These are phyloP conservation scores for Neurospora cerealis DNA, from an alignment of 495 filamentous ascomycete species.

Conservation along the genomic window DNA sequence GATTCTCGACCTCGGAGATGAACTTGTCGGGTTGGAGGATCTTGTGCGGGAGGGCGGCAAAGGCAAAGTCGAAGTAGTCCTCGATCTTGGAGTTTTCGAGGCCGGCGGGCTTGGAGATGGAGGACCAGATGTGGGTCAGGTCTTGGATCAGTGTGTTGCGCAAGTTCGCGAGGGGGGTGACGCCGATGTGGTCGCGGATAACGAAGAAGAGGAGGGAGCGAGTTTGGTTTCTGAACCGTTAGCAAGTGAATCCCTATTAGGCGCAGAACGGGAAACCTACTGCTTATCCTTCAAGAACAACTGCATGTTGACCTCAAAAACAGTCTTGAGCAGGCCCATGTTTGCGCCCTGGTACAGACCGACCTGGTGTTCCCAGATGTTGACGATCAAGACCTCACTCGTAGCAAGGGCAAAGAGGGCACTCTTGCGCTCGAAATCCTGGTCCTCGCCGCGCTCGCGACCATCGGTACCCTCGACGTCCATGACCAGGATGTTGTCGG, in stretches of 20 bases:
- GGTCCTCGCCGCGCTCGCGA: slow-evolving; percentile 91
- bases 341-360: slow-evolving; percentile 97
- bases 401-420: slow-evolving; percentile 94
- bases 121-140: slow-evolving; percentile 80
- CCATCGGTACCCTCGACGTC: slow-evolving; percentile 98
- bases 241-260: slow-evolving; percentile 9
- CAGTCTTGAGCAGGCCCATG: slow-evolving; percentile 95
- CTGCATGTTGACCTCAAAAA: slow-evolving; percentile 97
- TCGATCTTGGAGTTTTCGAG: slow-evolving; percentile 82
- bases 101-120: slow-evolving; percentile 80
- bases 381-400: slow-evolving; percentile 95
- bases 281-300: slow-evolving; percentile 89
- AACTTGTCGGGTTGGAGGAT: slow-evolving; percentile 94
- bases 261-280: slow-evolving; percentile 37
- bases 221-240: slow-evolving; percentile 60
- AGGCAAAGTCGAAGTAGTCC: slow-evolving; percentile 98
- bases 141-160: slow-evolving; percentile 85
- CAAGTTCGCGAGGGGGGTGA: slow-evolving; percentile 78
- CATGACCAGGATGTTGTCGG: slow-evolving; percentile 97
- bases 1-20: slow-evolving; percentile 62
- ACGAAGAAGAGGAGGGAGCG: slow-evolving; percentile 96
- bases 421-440: slow-evolving; percentile 97
- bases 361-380: slow-evolving; percentile 99
- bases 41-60: slow-evolving; percentile 92
- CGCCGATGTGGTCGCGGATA: slow-evolving; percentile 90